Base-by-base conservation (phyloP, 2,329 filamentous ascomycete genomes). In the Hirsutella minnesotensis region DNA sequence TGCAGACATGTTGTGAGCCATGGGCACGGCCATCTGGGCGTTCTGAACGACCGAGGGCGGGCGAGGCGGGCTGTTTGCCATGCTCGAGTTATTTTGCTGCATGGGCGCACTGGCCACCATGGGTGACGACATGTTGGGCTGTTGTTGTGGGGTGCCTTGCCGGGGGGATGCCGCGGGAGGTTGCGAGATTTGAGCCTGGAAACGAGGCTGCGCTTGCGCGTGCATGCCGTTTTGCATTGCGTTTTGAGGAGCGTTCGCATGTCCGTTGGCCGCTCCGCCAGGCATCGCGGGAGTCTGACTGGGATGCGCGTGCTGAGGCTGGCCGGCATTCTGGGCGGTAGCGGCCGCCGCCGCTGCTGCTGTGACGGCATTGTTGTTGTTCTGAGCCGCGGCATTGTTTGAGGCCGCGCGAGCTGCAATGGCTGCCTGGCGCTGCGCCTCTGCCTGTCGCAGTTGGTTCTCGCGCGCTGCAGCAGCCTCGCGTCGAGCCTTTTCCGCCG, bases 101-200 rank as follows among this genome's bases (percentile, higher is more conserved):
- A 83, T 83, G 0, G 75, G 64, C 21, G 74, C 73, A 30, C 72
- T 72, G 36, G 68, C 68, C n/a, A 77, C 71, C 68, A 77, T 79
- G 9, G 79, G 79, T 2, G 79, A 82, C 5, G 79, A 81, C 64
- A 76, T 73, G 44, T 73, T 76, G 15, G 38, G 41, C 43, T 79
- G 76, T 19, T 43, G 41, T 44, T 79, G 76, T 12, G 79, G 79
- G 1, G 78, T 82, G 19, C 73, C 75, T 51, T 83, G 78, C 13
- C 75, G 70, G 19, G 85, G 84, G n/a, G 84, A 86, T 9, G 80
- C 79, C 2, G 77, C 79, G 4, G 75, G 72, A 15, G 75, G 66
- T 53, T 83, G 79, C 2, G 77, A 73, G 8, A 77, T 72, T 49
- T 80, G 73, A 39, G 68, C 64, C 18, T 65, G 63, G 48, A 77